Base-by-base conservation (phyloP, 768 basidiomycete species). In the Hericium erinaceus region DNA sequence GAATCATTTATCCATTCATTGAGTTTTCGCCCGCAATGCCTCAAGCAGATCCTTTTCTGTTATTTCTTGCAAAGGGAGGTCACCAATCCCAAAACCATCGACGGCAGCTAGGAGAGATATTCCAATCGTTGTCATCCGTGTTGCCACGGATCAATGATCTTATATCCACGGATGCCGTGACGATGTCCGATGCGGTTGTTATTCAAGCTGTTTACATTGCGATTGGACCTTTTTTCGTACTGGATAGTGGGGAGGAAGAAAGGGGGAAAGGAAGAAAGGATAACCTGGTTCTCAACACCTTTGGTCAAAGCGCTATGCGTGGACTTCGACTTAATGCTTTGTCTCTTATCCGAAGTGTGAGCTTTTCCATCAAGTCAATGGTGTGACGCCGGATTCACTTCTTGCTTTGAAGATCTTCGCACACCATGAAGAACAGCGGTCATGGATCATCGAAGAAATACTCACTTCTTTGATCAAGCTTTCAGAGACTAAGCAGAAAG, bases 361-460 rank as follows among this genome's bases (percentile, higher is more conserved):
- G 88, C 26, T 54, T 10, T 56, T 28, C 49, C 53, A 53, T 54
- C 13, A 13, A 26, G 41, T 52, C 24, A 18, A 40, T 57, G 56
- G 24, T 4, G 59, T 41, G 38, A 44, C 18, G n/a, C 39, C 48
- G 53, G 26, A 20, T 46, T 16, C 55, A 52, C n/a, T 15, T 62
- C 28, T 68, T 38, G 2, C 15, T 40, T 55, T 55, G 0, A 64
- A 97, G 95, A 86, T 95, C 37, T 98, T 97, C 64, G 90, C 91
- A 12, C 89, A 87, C 61, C 85, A 98, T 66, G 84, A 90, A 62
- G 87, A 87, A 46, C 97, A 99, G 69, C 76, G 97, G 9, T 84
- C 87, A 0, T 97, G 94, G 94, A 95, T 98, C 61, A 87, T 98
- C n/a, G 95, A 98, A 68, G 97, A 98, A 70, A 95, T 98, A 38